phyloP scores from a whole-genome alignment of 2,329 filamentous ascomycete genomes.

The Amphichorda felina region DNA sequence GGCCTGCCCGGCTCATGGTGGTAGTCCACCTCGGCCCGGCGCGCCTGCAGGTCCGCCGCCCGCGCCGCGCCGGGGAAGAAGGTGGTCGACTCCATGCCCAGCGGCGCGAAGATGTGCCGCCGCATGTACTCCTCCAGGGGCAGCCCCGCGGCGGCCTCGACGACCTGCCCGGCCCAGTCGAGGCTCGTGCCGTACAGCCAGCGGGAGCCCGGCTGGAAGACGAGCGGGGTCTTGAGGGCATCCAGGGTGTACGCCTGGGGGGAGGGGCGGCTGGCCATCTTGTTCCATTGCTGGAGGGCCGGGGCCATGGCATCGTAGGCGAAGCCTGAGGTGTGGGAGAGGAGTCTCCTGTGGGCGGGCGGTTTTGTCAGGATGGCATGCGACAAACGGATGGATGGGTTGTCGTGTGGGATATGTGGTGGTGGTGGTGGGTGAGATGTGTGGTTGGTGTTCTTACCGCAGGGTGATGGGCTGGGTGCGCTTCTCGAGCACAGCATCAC shows the following conservation, averaged over 20 bases:
- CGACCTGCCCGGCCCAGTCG: constrained; percentile 34
- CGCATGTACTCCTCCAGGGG: constrained; percentile 24
- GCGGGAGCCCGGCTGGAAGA: constrained; percentile 30
- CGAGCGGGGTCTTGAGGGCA: constrained; percentile 25
- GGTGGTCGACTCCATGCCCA: constrained; percentile 15
- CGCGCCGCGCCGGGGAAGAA: neutral
- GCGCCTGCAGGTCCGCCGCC: neutral
- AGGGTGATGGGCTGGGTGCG: neutral
- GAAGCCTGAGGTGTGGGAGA: constrained; percentile 37
- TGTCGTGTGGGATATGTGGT: too few relatives aligned
- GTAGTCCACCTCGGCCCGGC: neutral
- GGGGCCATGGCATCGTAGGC: constrained; percentile 29
- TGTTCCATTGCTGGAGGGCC: constrained; percentile 25
- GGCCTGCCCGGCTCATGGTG: constrained; percentile 1
- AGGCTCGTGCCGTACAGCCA: constrained; percentile 35
- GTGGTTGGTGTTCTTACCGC: too few relatives aligned
- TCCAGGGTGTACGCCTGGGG: constrained; percentile 20
- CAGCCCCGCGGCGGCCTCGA: constrained; percentile 26
- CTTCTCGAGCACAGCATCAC: neutral
- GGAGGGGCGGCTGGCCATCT: constrained; percentile 16
- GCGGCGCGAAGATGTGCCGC: constrained; percentile 20
- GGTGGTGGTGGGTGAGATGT: too few relatives aligned
- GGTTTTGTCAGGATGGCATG: too few relatives aligned
- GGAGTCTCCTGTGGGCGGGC: constrained; percentile 13
- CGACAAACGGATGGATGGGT: too few relatives aligned